phyloP scores from a whole-genome alignment of 2,329 filamentous ascomycete species.

The Cordyceps sp. region DNA sequence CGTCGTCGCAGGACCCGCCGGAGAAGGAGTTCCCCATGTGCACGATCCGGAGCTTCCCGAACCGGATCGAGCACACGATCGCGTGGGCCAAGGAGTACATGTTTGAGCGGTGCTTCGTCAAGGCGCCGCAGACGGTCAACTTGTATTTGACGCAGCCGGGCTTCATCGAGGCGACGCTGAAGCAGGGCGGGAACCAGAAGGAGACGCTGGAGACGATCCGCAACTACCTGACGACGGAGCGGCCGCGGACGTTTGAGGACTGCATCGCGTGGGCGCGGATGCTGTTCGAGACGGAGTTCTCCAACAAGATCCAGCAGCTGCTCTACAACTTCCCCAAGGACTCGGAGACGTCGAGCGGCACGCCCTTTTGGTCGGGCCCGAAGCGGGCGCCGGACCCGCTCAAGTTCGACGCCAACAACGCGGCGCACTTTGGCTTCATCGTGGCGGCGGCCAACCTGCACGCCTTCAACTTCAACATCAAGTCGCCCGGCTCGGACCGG shows the following conservation, averaged over 20 bases:
- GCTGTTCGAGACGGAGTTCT: slow-evolving; percentile 92
- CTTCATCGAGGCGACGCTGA: slow-evolving; percentile 73
- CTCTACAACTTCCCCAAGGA: slow-evolving; percentile 97
- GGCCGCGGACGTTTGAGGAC: slow-evolving; percentile 84
- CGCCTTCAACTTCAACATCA: slow-evolving; percentile 96
- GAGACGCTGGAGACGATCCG: slow-evolving; percentile 79
- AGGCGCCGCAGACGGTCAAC: slow-evolving; percentile 86
- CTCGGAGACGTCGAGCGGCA: slow-evolving; percentile 69
- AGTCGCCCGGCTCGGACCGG: slow-evolving; percentile 54
- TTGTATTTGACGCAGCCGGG: slow-evolving; percentile 83
- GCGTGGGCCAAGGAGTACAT: slow-evolving; percentile 86
- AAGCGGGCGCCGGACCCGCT: slow-evolving; percentile 90
- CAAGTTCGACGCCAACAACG: slow-evolving; percentile 72
- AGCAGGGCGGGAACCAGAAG: slow-evolving; percentile 91
- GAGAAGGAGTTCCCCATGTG: slow-evolving; percentile 99
- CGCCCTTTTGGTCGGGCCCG: slow-evolving; percentile 93
- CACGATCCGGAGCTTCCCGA: slow-evolving; percentile 91
- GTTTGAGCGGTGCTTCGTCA: slow-evolving; percentile 88
- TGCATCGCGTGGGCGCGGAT: slow-evolving; percentile 91
- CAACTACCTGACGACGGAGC: slow-evolving; percentile 81
- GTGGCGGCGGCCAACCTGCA: slow-evolving; percentile 82
- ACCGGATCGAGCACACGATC: slow-evolving; percentile 96
- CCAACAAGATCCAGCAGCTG: slow-evolving; percentile 90
- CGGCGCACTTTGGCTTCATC: slow-evolving; percentile 77
- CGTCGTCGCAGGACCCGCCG: slow-evolving; percentile 82